Base-by-base conservation (phyloP, 495 filamentous ascomycete species). In the Durotheca rogersii region DNA sequence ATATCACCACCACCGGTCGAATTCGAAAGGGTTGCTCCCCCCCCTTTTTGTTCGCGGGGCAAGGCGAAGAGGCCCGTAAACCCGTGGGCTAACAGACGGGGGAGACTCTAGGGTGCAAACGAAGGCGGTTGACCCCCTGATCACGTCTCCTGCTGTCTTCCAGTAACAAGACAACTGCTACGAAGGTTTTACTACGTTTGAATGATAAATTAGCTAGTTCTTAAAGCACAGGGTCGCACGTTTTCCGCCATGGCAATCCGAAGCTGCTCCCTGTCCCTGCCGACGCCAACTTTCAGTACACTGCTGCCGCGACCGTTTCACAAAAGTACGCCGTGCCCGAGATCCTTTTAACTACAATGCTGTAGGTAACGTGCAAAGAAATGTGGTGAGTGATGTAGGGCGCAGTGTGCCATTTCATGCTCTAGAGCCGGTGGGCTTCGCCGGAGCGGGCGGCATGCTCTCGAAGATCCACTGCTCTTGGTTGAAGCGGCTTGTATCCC, bases 381-480 rank as follows among this genome's bases (percentile, higher is more conserved):
- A 35, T 9, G 35, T 37, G 36, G 7, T n/a, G 20, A 33, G 30
- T n/a, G n/a, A 6, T 30, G 19, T 12, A 30, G 21, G 29, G 9
- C 21, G 36, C 11, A n/a, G 27, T 39, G 38, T 21, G 40, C 34
- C 7, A 16, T 6, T 21, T 36, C 40, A 41, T 17, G 42, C 5
- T 9, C 41, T 32, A 7, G 36, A 18, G 9, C 30, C 23, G 12
- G 38, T 23, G 6, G 31, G 31, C 16, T 16, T 55, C 27, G 18
- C 30, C 3, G 14, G 15, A 15, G 18, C 25, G 7, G 51, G 15
- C 7, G 62, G 55, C 59, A 60, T 59, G 25, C 15, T 16, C 35
- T 65, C 62, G 32, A 60, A 65, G 15, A 30, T 38, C 58, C 59
- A 65, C 15, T 31, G 36, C 11, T 20, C 47, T 10, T 31, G 11